Conservation (phyloP, 106 monocot genomes). For the Dendrobium catenatum region DNA sequence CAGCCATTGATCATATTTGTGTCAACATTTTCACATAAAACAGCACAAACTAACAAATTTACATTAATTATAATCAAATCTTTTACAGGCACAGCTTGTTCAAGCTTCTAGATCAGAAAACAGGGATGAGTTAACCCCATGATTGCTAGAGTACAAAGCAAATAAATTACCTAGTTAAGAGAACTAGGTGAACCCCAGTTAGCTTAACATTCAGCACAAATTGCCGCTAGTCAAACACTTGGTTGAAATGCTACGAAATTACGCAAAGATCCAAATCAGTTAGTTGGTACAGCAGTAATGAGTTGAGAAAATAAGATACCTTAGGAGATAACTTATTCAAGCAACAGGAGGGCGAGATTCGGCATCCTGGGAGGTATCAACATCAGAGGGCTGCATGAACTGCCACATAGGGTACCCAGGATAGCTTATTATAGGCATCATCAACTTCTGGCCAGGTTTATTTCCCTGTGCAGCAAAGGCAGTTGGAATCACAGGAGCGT, state of each 20-base stretch:
- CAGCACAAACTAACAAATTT: not conserved
- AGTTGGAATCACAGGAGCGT: slow-evolving; percentile 50
- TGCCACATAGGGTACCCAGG: slow-evolving; percentile 87
- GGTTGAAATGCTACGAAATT: not conserved
- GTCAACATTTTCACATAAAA: not conserved
- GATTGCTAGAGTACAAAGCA: too few relatives aligned
- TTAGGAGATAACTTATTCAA: slow-evolving; percentile 5
- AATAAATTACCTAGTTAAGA: too few relatives aligned
- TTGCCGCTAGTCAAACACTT: too few relatives aligned
- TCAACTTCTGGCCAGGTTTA: slow-evolving; percentile 49
- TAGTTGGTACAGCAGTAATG: not conserved
- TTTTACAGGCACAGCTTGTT: not conserved
- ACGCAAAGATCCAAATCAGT: slow-evolving; percentile 1
- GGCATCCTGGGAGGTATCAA: slow-evolving; percentile 68
- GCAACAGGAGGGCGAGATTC: slow-evolving; percentile 71
- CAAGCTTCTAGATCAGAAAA: not conserved
- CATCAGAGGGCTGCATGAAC: slow-evolving; percentile 74
- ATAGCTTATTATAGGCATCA: slow-evolving; percentile 77
- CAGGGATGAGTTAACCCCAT: too few relatives aligned
- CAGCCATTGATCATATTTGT: too few relatives aligned
- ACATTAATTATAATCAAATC: not conserved
- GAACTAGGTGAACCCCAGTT: too few relatives aligned
- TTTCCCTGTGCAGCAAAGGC: slow-evolving; percentile 43
- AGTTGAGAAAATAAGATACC: not conserved
- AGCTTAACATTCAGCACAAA: too few relatives aligned